Conservation (phyloP, 495 filamentous ascomycete species). For the Friedmanniomyces simplex region DNA sequence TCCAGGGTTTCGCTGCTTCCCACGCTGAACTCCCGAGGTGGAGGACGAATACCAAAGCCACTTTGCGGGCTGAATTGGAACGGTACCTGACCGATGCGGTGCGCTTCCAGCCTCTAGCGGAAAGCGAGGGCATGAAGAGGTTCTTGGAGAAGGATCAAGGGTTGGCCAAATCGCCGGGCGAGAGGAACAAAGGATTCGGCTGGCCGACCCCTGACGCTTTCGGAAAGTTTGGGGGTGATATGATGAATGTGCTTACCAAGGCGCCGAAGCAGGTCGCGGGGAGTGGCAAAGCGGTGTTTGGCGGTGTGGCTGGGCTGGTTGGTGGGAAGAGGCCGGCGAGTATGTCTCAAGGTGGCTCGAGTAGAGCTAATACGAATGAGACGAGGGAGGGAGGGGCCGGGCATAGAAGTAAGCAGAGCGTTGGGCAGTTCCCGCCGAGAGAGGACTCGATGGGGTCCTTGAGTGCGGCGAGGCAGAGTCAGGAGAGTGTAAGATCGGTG, state of each 20-base stretch:
- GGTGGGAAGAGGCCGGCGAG: slow-evolving; percentile 20
- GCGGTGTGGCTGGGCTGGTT: slow-evolving; percentile 61
- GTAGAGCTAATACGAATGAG: neutral
- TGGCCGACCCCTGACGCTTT: slow-evolving; percentile 61
- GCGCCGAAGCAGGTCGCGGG: slow-evolving; percentile 81
- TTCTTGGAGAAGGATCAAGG: slow-evolving; percentile 76
- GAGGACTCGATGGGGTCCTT: neutral
- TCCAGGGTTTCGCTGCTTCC: slow-evolving; percentile 57
- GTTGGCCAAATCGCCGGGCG: slow-evolving; percentile 28
- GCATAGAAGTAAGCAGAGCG: slow-evolving; percentile 4
- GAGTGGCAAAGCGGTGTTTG: slow-evolving; percentile 73
- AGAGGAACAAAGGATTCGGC: slow-evolving; percentile 36
- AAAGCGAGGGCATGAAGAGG: slow-evolving; percentile 83
- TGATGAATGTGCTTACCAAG: slow-evolving; percentile 76
- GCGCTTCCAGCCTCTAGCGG: slow-evolving; percentile 62
- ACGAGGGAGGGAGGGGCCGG: neutral
- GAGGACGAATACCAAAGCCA: slow-evolving; percentile 67
- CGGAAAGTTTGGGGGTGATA: slow-evolving; percentile 82
- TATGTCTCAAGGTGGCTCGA: slow-evolving; percentile 19
- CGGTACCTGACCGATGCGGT: slow-evolving; percentile 77
- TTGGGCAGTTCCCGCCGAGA: neutral
- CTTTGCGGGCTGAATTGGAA: slow-evolving; percentile 67
- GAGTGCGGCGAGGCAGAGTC: slow-evolving; percentile 1
- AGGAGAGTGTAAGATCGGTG: slow-evolving; percentile 6
- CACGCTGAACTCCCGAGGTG: slow-evolving; percentile 66